phyloP scores from a whole-genome alignment of 768 basidiomycete genomes.

The Mycena leptocephala region DNA sequence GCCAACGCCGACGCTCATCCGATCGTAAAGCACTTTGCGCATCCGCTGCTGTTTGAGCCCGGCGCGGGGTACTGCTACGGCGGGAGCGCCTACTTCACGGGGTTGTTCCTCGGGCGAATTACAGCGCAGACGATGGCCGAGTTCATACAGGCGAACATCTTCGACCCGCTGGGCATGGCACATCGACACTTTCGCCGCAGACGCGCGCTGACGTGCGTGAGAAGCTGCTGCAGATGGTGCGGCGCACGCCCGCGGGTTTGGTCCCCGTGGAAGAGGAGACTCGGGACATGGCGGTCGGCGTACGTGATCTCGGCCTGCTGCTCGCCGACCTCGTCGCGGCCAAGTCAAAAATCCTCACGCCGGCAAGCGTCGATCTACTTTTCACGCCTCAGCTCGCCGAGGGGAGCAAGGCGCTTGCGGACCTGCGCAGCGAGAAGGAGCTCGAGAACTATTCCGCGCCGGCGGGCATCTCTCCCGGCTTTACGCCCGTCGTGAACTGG shows the following conservation, averaged over 20 bases:
- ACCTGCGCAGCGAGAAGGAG: slow-evolving; percentile 6
- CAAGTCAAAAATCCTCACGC: slow-evolving; percentile 18
- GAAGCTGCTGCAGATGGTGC: slow-evolving; percentile 25
- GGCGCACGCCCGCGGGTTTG: slow-evolving; percentile 3
- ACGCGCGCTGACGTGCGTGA: background rate
- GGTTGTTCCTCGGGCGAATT: slow-evolving; percentile 13
- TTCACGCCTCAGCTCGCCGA: slow-evolving; percentile 12
- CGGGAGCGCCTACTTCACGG: slow-evolving; percentile 21
- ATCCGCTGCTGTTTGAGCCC: slow-evolving; percentile 29
- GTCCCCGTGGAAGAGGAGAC: background rate
- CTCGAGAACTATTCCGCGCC: slow-evolving; percentile 22
- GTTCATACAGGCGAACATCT: slow-evolving; percentile 9
- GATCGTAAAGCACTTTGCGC: background rate
- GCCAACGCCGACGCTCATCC: background rate
- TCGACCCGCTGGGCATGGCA: slow-evolving; percentile 16
- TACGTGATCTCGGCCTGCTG: slow-evolving; percentile 17
- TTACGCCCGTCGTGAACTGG: slow-evolving; percentile 4
- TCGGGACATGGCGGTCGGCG: slow-evolving; percentile 5
- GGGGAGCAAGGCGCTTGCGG: slow-evolving; percentile 10
- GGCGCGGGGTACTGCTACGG: slow-evolving; percentile 33
- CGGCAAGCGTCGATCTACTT: slow-evolving; percentile 10
- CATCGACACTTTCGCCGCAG: slow-evolving; percentile 11
- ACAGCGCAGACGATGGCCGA: background rate
- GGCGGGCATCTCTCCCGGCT: background rate
- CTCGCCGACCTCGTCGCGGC: slow-evolving; percentile 24